These are phyloP conservation scores for Floccularia luteovirens DNA, from an alignment of 768 basidiomycete genomes.

Conservation along the genomic window DNA sequence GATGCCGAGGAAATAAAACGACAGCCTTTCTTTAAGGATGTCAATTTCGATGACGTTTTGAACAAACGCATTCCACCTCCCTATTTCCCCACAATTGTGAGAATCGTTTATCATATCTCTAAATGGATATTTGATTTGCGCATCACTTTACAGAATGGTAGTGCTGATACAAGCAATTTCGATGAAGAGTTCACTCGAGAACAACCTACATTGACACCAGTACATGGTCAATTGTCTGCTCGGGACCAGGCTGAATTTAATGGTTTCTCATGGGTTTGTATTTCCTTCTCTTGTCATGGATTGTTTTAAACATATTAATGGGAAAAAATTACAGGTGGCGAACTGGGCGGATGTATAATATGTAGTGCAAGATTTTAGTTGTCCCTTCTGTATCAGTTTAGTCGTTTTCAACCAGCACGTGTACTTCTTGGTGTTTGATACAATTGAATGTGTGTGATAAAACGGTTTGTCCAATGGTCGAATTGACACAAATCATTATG, in stretches of 20 bases:
- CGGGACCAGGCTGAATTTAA: conserved; percentile 94
- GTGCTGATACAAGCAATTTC: conserved; percentile 88
- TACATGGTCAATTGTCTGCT: conserved; percentile 85
- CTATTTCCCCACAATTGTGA: conserved; percentile 93
- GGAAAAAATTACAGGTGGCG: conserved; percentile 43
- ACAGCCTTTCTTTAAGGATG: conserved; percentile 98
- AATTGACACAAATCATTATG: too few relatives aligned
- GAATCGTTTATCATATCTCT: conserved; percentile 17
- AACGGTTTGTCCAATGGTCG: too few relatives aligned
- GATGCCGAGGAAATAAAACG: conserved; percentile 97
- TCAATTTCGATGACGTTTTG: conserved; percentile 94
- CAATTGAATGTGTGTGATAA: too few relatives aligned
- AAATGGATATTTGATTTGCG: neutral
- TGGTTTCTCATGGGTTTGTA: conserved; percentile 86
- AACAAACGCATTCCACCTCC: conserved; percentile 96
- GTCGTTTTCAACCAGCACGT: too few relatives aligned
- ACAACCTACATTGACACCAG: conserved; percentile 95
- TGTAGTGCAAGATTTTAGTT: conserved; percentile 20
- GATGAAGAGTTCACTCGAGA: conserved; percentile 97
- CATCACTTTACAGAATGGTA: conserved; percentile 53
- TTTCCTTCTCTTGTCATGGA: conserved; percentile 1
- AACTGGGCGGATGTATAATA: conserved; percentile 57
- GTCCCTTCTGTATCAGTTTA: conserved; percentile 19
- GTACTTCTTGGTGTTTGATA: too few relatives aligned
- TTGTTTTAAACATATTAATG: too few relatives aligned